A percentile compares a stretch with the other conserved stretches of the same genome.
These are phyloP conservation scores for Chaetothyriales sp. DNA, from an alignment of 2,329 filamentous ascomycete genomes.

Conservation along the genomic window DNA sequence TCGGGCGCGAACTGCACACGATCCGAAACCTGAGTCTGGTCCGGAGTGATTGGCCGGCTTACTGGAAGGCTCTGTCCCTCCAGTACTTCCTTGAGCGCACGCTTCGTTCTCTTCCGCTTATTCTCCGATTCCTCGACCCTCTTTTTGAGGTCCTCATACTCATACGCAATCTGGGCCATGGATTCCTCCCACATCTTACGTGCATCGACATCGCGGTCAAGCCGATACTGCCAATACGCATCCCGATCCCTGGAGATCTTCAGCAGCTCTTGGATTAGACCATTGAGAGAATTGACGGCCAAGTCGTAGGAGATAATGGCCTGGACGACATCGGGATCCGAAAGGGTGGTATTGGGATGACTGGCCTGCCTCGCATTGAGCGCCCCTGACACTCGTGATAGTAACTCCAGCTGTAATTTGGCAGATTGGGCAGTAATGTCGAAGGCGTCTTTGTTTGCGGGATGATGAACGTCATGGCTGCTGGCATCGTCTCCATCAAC, in stretches of 20 bases:
- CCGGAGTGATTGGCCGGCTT: conserved; percentile 25
- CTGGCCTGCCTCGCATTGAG: conserved; percentile 33
- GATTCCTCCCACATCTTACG: conserved; percentile 97
- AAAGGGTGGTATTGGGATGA: conserved; percentile 59
- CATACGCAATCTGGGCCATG: conserved; percentile 89
- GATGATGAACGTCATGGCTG: conserved; percentile 53
- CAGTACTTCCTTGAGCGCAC: conserved; percentile 72
- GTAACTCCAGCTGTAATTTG: conserved; percentile 78
- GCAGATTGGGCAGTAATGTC: conserved; percentile 95
- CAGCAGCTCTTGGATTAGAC: conserved; percentile 69
- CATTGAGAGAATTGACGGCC: conserved; percentile 75
- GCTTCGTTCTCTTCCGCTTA: conserved; percentile 80
- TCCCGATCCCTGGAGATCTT: conserved; percentile 91
- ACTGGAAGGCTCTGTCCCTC: conserved; percentile 39
- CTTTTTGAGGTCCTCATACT: conserved; percentile 82
- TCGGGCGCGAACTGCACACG: conserved; percentile 24
- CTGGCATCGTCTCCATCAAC: conserved; percentile 74
- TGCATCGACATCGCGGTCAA: conserved; percentile 83
- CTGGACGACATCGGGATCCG: conserved; percentile 61
- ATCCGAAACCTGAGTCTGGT: conserved; percentile 8
- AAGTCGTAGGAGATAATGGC: conserved; percentile 77
- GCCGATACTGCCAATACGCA: conserved; percentile 88
- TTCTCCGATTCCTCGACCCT: conserved; percentile 79
- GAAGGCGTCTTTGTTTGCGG: conserved; percentile 79
- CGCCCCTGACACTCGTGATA: conserved; percentile 67